phyloP scores from a whole-genome alignment of 2,329 filamentous ascomycete genomes.

The Aspergillus sp. region DNA sequence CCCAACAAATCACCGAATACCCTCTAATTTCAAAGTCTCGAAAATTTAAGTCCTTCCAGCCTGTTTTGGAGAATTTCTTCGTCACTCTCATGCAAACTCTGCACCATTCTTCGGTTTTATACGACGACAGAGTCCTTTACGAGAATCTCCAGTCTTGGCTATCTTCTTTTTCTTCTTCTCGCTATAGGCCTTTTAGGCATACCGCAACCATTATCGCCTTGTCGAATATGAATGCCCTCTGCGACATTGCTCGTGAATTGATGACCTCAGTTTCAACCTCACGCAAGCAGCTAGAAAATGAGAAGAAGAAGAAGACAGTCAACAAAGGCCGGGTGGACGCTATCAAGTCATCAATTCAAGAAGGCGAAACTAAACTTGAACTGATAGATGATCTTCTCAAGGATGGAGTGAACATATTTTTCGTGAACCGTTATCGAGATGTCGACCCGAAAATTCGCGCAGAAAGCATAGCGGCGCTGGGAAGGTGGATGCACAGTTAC shows the following conservation, averaged over 20 bases:
- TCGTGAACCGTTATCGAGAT: constrained; percentile 93
- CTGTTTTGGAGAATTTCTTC: constrained; percentile 77
- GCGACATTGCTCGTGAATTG: constrained; percentile 69
- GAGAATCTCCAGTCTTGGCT: constrained; percentile 92
- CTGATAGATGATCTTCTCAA: constrained; percentile 70
- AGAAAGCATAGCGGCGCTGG: constrained; percentile 83
- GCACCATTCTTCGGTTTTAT: constrained; percentile 78
- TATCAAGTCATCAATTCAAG: constrained; percentile 69
- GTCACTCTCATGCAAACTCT: constrained; percentile 71
- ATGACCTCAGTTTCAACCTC: constrained; percentile 72
- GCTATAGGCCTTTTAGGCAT: constrained; percentile 86
- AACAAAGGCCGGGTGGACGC: constrained; percentile 77
- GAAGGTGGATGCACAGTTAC: constrained; percentile 82
- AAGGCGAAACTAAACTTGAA: constrained; percentile 69
- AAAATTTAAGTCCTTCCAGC: constrained; percentile 73
- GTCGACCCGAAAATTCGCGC: constrained; percentile 84
- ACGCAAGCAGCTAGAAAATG: constrained; percentile 74
- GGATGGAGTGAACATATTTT: constrained; percentile 88
- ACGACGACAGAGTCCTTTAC: constrained; percentile 72
- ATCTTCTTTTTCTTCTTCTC: constrained; percentile 83
- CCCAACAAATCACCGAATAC: constrained; percentile 83
- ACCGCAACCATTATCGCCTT: constrained; percentile 85
- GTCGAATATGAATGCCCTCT: constrained; percentile 75
- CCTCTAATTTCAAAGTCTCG: constrained; percentile 83
- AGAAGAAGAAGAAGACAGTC: constrained; percentile 67